phyloP scores from a whole-genome alignment of 345 rosid genomes.

The Psidium friedrichsthalianum region DNA sequence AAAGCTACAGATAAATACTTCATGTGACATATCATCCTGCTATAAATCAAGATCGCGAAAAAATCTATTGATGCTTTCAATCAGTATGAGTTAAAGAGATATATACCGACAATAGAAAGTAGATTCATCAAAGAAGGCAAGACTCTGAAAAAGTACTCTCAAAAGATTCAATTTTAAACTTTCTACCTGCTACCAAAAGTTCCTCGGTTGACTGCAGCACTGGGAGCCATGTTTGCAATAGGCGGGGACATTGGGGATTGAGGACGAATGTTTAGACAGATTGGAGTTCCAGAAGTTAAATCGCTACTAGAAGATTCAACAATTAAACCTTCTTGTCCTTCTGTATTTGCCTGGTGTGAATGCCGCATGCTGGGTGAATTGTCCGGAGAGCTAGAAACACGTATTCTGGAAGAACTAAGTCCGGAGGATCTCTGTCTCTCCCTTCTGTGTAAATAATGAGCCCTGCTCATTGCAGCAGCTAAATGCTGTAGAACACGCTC shows the following conservation, averaged over 20 bases:
- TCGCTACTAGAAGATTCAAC: constrained; percentile 15
- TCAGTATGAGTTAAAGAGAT: not conserved
- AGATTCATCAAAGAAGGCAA: not conserved
- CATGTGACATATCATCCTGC: not conserved
- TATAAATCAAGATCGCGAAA: not conserved
- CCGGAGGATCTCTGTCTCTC: constrained; percentile 37
- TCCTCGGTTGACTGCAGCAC: constrained; percentile 18
- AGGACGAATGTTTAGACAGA: constrained; percentile 6
- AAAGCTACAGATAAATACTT: not conserved
- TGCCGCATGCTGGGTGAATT: constrained; percentile 6
- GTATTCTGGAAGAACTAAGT: constrained; percentile 21
- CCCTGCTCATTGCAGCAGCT: constrained; percentile 44
- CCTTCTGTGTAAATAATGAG: constrained; percentile 39
- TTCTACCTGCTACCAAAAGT: not conserved
- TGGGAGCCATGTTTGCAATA: constrained; percentile 7
- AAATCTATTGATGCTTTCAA: too few species aligned
- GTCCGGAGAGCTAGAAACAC: constrained; percentile 14
- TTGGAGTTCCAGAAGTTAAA: constrained; percentile 10
- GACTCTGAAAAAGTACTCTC: not conserved
- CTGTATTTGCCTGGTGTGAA: constrained; percentile 4
- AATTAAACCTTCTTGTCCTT: constrained; percentile 9
- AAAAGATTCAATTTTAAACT: not conserved
- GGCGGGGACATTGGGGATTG: constrained; percentile 16
- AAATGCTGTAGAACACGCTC: constrained; percentile 57
- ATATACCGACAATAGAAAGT: not conserved